A percentile compares a stretch with the other conserved stretches of the same genome.
Evolutionary conservation across 768 basidiomycete genomes (phyloP).

Genomic region (Termitomyces sp.): DNA sequence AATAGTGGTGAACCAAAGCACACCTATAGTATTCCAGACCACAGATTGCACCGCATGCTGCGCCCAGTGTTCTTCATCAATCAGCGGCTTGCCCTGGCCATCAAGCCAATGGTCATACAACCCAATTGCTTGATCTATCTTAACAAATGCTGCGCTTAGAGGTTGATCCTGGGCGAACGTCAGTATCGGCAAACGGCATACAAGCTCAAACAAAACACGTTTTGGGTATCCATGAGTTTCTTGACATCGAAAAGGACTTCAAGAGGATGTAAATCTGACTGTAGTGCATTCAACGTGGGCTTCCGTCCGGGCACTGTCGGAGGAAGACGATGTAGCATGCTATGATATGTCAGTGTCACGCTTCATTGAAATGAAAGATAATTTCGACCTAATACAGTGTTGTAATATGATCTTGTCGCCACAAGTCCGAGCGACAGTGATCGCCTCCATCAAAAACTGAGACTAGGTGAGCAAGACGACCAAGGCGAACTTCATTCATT

Average conservation of each 20-base stretch:
- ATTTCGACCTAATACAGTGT: slow-evolving; percentile 68
- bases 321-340: slow-evolving; percentile 72
- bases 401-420: slow-evolving; percentile 73
- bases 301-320: slow-evolving; percentile 41
- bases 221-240: slow-evolving; percentile 67
- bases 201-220: slow-evolving; percentile 30
- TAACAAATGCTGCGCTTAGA: slow-evolving; percentile 63
- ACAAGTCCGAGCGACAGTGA: slow-evolving; percentile 69
- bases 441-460: slow-evolving; percentile 74
- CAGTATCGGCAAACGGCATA: background rate
- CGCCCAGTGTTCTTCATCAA: slow-evolving; percentile 63
- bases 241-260: slow-evolving; percentile 76
- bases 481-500: background rate
- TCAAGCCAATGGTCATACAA: slow-evolving; percentile 74
- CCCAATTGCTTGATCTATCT: slow-evolving; percentile 61
- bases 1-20: slow-evolving; percentile 1
- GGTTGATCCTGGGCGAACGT: slow-evolving; percentile 57
- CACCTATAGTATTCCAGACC: slow-evolving; percentile 71
- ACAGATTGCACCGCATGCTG: slow-evolving; percentile 73
- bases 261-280: slow-evolving; percentile 70
- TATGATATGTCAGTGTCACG: slow-evolving; percentile 24
- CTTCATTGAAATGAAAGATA: background rate
- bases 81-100: slow-evolving; percentile 42
- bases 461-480: background rate
- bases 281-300: slow-evolving; percentile 66